phyloP scores from a whole-genome alignment of 345 rosid species.

The Citrus australasica region DNA sequence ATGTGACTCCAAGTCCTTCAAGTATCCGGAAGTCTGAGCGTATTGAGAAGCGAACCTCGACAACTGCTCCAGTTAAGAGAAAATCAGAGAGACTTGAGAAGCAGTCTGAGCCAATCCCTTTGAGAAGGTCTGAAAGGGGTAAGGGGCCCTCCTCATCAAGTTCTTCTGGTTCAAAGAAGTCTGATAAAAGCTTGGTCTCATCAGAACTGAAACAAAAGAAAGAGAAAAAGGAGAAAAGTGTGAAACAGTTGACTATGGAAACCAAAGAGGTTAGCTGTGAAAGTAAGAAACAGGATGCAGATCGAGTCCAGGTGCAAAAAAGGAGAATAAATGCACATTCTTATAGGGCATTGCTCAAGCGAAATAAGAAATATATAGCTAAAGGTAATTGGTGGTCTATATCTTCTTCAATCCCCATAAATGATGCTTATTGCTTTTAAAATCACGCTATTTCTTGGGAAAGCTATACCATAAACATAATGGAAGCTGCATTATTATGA shows the following conservation, averaged over 20 bases:
- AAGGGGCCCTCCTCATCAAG: conserved; percentile 34
- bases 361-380: conserved; percentile 24
- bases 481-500: conserved; percentile 10
- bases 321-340: conserved; percentile 35
- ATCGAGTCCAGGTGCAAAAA: conserved; percentile 8
- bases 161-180: conserved; percentile 39
- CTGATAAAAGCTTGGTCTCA: conserved; percentile 26
- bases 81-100: conserved; percentile 40
- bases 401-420: not conserved
- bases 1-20: conserved; percentile 26
- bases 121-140: conserved; percentile 57
- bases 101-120: conserved; percentile 29
- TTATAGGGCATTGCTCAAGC: conserved; percentile 39
- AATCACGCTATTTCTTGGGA: not conserved
- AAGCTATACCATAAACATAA: not conserved
- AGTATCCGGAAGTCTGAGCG: conserved; percentile 52
- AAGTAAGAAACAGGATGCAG: conserved; percentile 8
- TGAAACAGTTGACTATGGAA: conserved; percentile 31
- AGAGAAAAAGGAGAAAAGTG: conserved; percentile 28
- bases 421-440: not conserved
- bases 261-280: conserved; percentile 26
- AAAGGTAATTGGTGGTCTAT: conserved; percentile 21
- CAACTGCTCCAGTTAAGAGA: conserved; percentile 31
- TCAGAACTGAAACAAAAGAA: conserved; percentile 26
- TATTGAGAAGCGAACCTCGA: conserved; percentile 40